A percentile compares a stretch with the other conserved stretches of the same genome.
These are phyloP conservation scores for Triglochin maritima DNA, from an alignment of 106 monocot genomes.

Conservation along the genomic window DNA sequence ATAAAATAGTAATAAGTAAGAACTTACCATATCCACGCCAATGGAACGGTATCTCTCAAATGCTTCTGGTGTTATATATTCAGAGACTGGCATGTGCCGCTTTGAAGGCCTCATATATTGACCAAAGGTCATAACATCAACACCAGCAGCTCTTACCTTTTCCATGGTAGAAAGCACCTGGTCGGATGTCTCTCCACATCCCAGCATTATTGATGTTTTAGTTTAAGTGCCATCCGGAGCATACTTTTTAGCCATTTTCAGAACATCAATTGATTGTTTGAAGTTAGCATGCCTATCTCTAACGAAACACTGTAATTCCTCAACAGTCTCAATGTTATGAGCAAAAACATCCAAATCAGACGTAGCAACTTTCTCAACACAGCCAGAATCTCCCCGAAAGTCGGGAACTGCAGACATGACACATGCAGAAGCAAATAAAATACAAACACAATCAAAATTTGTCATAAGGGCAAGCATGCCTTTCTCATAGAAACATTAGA, in stretches of 20 bases:
- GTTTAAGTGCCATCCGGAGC: slow-evolving; percentile 65
- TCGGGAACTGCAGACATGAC: slow-evolving; percentile 62
- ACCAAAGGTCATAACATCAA: slow-evolving; percentile 89
- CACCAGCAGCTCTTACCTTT: slow-evolving; percentile 64
- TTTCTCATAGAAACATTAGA: too few relatives aligned
- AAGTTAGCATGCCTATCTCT: slow-evolving; percentile 75
- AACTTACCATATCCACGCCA: slow-evolving; percentile 63
- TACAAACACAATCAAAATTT: background rate
- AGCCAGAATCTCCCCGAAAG: slow-evolving; percentile 56
- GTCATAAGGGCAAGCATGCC: too few relatives aligned
- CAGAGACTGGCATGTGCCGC: slow-evolving; percentile 79
- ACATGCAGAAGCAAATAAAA: background rate
- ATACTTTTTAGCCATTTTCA: slow-evolving; percentile 69
- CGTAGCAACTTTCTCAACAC: slow-evolving; percentile 52
- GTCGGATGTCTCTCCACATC: slow-evolving; percentile 78
- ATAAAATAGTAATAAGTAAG: too few relatives aligned
- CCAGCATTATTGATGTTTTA: slow-evolving; percentile 84
- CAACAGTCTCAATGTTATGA: slow-evolving; percentile 87
- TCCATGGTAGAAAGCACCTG: slow-evolving; percentile 72
- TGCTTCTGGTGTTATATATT: slow-evolving; percentile 74
- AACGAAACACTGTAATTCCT: slow-evolving; percentile 54
- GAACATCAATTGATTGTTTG: slow-evolving; percentile 67
- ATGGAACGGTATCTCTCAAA: slow-evolving; percentile 57
- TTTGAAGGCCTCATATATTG: slow-evolving; percentile 90
- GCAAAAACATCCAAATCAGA: slow-evolving; percentile 77